Base-by-base conservation (phyloP, 306 rosid genomes). In the Quercus ilex region DNA sequence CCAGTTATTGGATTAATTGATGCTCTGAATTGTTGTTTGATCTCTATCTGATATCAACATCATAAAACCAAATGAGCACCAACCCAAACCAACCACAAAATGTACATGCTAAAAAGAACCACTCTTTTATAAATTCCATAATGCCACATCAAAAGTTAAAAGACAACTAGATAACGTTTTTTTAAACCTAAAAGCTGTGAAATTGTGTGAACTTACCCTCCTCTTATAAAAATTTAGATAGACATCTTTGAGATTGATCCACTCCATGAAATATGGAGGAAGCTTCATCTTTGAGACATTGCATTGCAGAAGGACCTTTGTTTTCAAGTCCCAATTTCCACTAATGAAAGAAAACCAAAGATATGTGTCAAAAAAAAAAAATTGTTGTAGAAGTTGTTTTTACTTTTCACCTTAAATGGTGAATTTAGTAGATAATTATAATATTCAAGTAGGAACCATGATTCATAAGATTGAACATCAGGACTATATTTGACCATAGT, bases 251-350 rank as follows among this genome's bases (percentile, higher is more conserved):
- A 92, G 84, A 83, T 94, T 94, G 84, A 94, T 88, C 97, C 98
- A 94, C 83, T 92, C 98, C 94, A 85, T 86, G 82, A 91, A 92
- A 81, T 91, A 94, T 20, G 84, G 84, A 25, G 97, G 99, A 86
- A 91, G 95, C 85, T 89, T 85, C 77, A 87, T 76, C 77, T 86
- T 88, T 28, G 95, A 90, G 74, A 92, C 97, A 74, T 86, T 89
- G 87, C 99, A 94, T 80, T 94, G 99, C 86, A 88, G 91, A 82
- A 94, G 97, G 79, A 92, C 87, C 90, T 94, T 93, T 77, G 97
- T 94, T 85, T 94, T 92, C 85, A 94, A 78, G 89, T 94, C 99
- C 99, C 97, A 94, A 86, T 94, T 94, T 87, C 99, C 99, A 84
- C 97, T 92, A 74, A 76, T 81, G 74, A 74, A 77, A 81, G 64